Evolutionary conservation across 2,329 filamentous ascomycete species (phyloP), one percentile per base, ranked within the genome.

Genomic region (Hypoxylon sp.): DNA sequence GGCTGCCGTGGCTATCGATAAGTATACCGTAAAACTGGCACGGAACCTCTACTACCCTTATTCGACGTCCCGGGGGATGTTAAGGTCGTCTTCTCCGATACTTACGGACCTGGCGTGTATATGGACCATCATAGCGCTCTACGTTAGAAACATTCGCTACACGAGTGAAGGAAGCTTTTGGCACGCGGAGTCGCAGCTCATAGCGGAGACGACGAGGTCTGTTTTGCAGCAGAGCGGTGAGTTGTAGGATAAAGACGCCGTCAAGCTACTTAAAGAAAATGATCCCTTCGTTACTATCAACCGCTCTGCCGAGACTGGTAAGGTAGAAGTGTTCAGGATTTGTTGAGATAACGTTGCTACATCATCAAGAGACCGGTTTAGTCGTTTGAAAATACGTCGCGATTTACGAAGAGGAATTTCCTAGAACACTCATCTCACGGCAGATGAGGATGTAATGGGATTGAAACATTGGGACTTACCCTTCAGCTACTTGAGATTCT

Each of bases 121-220:
- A 11, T 52, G 32, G 52, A n/a, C 37, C 13, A 57, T 52, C 28
- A 53, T 53, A 10, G 13, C 10, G 22, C 44, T 56, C 11, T 62
- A 51, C 34, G 22, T 53, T 10, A 52, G 4, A 24, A 51, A 57
- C 7, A 47, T 48, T 11, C 32, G 47, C 4, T 62, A 56, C 11
- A 47, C 37, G 3, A 55, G 59, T n/a, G 46, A 57, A 32, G 59
- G 59, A n/a, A 26, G 53, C 30, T 44, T 52, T 39, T 57, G 47
- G 59, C 59, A 62, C 32, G 32, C 53, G 19, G 39, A 57, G 15
- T 49, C 44, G n/a, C 51, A 61, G 51, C 51, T 61, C 15, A 26
- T 56, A 10, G 41, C 58, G 26, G 44, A 28, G 7, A 17, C 34
- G 13, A 56, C 41, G 17, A n/a, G n/a, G 17, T 19, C 22, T 6